Conservation (phyloP, 2,329 filamentous ascomycete genomes). For the Teratosphaeria destructans region DNA sequence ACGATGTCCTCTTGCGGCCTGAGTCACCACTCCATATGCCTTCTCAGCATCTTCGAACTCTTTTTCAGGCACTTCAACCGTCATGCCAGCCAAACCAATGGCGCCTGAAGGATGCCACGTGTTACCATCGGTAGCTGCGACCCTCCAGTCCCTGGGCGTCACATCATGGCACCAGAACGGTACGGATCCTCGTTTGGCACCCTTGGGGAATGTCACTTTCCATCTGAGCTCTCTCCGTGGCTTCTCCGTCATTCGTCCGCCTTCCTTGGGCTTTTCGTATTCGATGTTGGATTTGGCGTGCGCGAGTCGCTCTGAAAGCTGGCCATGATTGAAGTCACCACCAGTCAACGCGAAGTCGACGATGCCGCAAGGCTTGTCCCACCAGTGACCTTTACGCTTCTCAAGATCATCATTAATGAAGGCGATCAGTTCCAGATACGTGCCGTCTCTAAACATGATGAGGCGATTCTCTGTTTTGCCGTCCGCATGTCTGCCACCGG, state of each 20-base stretch:
- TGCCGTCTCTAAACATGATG: constrained; percentile 52
- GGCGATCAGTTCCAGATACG: constrained; percentile 57
- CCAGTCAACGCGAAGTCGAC: constrained; percentile 53
- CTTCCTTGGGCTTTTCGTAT: constrained; percentile 41
- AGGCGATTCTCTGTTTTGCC: constrained; percentile 52
- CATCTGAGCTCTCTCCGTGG: constrained; percentile 46
- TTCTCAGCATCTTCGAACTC: not conserved
- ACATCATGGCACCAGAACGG: constrained; percentile 60
- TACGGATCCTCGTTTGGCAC: constrained; percentile 38
- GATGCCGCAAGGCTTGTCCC: constrained; percentile 45
- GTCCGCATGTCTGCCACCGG: constrained; percentile 53
- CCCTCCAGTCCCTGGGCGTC: constrained; percentile 46
- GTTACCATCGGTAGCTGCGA: constrained; percentile 35
- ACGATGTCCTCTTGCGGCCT: not conserved
- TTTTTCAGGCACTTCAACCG: not conserved
- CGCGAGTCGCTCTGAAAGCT: constrained; percentile 12
- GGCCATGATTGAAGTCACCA: constrained; percentile 10
- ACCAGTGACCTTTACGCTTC: constrained; percentile 43
- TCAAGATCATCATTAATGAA: constrained; percentile 42
- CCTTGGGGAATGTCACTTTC: constrained; percentile 44
- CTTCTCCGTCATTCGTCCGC: constrained; percentile 47
- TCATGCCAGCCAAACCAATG: constrained; percentile 40
- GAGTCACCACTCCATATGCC: constrained; percentile 1
- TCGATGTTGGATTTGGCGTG: constrained; percentile 23
- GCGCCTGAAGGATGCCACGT: constrained; percentile 43